These are phyloP conservation scores for Nicotiana paniculata DNA, from an alignment of 257 asterid genomes.

Conservation along the genomic window DNA sequence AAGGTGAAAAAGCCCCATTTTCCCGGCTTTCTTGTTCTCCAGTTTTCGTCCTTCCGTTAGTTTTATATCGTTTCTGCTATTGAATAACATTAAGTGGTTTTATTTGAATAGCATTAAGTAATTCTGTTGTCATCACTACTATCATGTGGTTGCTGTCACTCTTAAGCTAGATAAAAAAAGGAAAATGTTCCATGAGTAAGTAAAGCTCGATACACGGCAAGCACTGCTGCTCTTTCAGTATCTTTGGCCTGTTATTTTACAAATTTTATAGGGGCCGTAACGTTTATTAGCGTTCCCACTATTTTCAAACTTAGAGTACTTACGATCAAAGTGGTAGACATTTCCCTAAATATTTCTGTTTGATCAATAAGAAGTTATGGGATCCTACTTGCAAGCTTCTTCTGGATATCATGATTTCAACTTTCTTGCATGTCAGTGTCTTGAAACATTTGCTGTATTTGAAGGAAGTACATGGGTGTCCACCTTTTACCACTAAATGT, in stretches of 20 bases:
- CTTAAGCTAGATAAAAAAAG: neutral
- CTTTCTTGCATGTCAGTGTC: neutral
- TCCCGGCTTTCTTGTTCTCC: neutral
- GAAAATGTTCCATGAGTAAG: neutral
- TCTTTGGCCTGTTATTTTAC: neutral
- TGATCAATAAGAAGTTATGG: neutral
- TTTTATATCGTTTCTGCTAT: neutral
- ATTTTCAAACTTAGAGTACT: neutral
- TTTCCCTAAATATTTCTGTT: neutral
- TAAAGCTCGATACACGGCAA: neutral
- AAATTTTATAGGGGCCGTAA: neutral
- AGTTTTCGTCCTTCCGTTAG: neutral
- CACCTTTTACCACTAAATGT: neutral
- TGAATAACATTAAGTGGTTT: neutral
- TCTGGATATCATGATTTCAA: neutral
- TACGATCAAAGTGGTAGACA: neutral
- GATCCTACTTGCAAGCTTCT: neutral
- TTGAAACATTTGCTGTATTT: neutral
- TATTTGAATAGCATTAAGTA: neutral
- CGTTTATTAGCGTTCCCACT: neutral
- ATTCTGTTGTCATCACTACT: neutral
- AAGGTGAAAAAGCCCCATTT: conserved; percentile 36
- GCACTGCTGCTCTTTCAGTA: neutral
- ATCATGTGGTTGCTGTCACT: neutral
- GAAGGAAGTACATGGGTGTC: neutral